These are phyloP conservation scores for Vickermania spadyakhi DNA, from an alignment of 208 protist species.

Conservation along the genomic window DNA sequence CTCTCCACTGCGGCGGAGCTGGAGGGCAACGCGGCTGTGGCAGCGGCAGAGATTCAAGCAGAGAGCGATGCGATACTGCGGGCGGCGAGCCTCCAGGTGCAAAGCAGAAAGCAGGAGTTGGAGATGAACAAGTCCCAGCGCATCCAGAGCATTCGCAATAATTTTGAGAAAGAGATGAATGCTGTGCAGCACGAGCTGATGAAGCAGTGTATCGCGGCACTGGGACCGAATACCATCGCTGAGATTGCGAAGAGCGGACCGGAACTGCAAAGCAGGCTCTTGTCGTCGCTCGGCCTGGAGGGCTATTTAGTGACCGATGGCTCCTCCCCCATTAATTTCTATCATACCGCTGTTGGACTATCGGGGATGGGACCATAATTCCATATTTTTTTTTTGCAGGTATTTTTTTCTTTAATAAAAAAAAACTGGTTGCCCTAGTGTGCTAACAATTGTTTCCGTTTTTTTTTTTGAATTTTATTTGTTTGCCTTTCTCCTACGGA, in stretches of 20 bases:
- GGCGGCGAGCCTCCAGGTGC: slow-evolving; percentile 35
- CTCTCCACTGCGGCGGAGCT: slow-evolving; percentile 79
- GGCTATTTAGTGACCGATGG: slow-evolving; percentile 91
- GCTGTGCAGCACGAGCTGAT: slow-evolving; percentile 41
- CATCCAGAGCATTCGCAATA: slow-evolving; percentile 16
- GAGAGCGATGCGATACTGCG: slow-evolving; percentile 53
- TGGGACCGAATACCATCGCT: slow-evolving; percentile 65
- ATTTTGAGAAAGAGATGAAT: slow-evolving; percentile 22
- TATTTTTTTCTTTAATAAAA: too few relatives aligned
- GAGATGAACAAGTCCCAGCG: slow-evolving; percentile 32
- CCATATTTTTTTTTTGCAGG: too few relatives aligned
- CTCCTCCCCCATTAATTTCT: slow-evolving; percentile 86
- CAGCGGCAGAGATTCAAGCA: slow-evolving; percentile 65
- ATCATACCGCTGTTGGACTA: slow-evolving; percentile 74
- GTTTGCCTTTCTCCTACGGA: too few relatives aligned
- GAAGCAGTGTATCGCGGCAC: slow-evolving; percentile 29
- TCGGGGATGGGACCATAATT: slow-evolving; percentile 20
- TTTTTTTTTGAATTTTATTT: too few relatives aligned
- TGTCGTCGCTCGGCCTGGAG: slow-evolving; percentile 68
- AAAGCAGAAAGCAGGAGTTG: slow-evolving; percentile 13
- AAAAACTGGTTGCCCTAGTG: too few relatives aligned
- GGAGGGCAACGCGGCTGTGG: slow-evolving; percentile 75
- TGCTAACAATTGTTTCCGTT: too few relatives aligned
- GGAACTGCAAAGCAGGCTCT: slow-evolving; percentile 69
- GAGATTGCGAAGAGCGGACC: slow-evolving; percentile 78